These are phyloP conservation scores for Phytophthora citrophthora DNA, from an alignment of 352 stramenopile species.

Conservation along the genomic window DNA sequence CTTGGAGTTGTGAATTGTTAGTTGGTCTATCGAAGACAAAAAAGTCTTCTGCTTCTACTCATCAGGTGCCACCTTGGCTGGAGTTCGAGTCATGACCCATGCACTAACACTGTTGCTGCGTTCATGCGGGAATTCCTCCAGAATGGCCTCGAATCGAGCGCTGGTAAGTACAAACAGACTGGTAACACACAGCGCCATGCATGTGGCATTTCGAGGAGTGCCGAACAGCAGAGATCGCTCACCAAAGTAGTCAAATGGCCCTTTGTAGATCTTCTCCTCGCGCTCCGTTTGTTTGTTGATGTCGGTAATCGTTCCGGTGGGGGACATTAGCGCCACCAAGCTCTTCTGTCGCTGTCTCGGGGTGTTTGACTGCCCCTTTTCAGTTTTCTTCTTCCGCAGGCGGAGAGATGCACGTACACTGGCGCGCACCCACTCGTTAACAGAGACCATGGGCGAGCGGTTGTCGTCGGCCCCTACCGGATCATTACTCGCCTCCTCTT, in stretches of 20 bases:
- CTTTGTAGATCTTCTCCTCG: conserved; percentile 76
- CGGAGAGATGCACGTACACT: conserved; percentile 21
- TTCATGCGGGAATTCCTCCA: conserved; percentile 72
- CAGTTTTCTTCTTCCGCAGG: conserved; percentile 21
- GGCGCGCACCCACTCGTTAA: conserved; percentile 42
- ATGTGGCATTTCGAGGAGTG: conserved; percentile 72
- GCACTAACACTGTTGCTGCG: conserved; percentile 58
- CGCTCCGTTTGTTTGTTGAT: conserved; percentile 43
- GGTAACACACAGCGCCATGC: conserved; percentile 71
- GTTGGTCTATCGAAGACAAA: not conserved
- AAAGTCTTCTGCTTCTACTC: not conserved
- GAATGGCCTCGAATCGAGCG: conserved; percentile 66
- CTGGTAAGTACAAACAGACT: conserved; percentile 74
- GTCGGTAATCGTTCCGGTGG: conserved; percentile 23
- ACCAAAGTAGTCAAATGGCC: conserved; percentile 79
- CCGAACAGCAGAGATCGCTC: conserved; percentile 78
- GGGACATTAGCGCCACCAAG: conserved; percentile 30
- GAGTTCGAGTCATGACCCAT: conserved; percentile 64
- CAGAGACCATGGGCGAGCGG: conserved; percentile 29
- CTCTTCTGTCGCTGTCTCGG: conserved; percentile 23
- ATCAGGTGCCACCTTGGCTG: conserved; percentile 5
- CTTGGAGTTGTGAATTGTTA: conserved; percentile 19
- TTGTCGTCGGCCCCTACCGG: conserved; percentile 1
- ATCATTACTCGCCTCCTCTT: conserved; percentile 17
- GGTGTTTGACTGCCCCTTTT: not conserved